phyloP scores from a whole-genome alignment of 2,329 filamentous ascomycete genomes.

The Curvularia verruculosa region DNA sequence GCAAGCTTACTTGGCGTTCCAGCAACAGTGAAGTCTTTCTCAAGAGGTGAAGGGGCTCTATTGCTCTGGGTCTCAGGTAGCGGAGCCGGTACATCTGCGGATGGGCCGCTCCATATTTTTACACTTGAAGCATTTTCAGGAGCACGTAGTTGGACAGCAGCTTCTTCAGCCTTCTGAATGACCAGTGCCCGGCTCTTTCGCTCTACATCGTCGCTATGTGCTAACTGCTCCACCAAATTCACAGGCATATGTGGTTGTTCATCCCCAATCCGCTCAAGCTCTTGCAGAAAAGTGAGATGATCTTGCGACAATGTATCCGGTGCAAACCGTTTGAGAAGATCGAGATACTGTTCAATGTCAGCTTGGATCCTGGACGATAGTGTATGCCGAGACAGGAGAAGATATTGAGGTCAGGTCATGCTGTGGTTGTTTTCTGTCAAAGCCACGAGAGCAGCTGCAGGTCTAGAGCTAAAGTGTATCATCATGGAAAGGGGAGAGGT shows the following conservation, averaged over 20 bases:
- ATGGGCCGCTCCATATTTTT: conserved; percentile 52
- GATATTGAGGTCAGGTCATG: conserved; percentile 46
- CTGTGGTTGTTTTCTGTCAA: conserved; percentile 55
- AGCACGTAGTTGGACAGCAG: conserved; percentile 35
- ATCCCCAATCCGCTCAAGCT: conserved; percentile 46
- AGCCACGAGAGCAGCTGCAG: conserved; percentile 54
- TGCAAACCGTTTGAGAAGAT: conserved; percentile 48
- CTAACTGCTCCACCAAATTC: conserved; percentile 46
- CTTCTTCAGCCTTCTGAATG: conserved; percentile 45
- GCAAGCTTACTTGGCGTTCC: conserved; percentile 79
- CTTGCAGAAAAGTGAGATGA: conserved; percentile 48
- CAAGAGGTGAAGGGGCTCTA: conserved; percentile 59
- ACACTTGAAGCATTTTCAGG: conserved; percentile 38
- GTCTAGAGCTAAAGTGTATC: conserved; percentile 59
- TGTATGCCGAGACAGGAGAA: conserved; percentile 5
- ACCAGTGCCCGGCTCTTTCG: conserved; percentile 41
- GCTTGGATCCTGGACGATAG: conserved; percentile 8
- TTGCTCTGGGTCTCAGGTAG: conserved; percentile 37
- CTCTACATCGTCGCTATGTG: conserved; percentile 44
- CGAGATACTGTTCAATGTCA: conserved; percentile 47
- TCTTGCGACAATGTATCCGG: conserved; percentile 49
- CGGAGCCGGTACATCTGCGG: conserved; percentile 35
- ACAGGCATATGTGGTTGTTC: conserved; percentile 31
- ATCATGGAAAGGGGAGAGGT: conserved; percentile 45
- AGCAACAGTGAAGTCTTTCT: conserved; percentile 88